These are phyloP conservation scores for Aureobasidium melanogenum DNA, from an alignment of 2,329 filamentous ascomycete genomes.

Conservation along the genomic window DNA sequence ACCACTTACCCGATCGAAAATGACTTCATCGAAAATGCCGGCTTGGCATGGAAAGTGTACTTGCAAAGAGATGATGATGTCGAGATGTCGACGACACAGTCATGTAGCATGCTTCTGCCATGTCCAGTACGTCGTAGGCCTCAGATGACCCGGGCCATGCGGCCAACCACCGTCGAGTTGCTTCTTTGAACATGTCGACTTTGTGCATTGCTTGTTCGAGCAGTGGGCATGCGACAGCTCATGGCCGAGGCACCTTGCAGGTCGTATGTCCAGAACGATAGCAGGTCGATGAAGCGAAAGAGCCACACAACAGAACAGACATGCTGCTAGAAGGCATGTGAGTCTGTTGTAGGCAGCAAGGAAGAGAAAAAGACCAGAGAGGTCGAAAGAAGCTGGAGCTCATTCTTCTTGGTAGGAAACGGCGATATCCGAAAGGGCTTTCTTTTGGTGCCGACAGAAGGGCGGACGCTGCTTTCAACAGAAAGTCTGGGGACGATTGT, in stretches of 20 bases:
- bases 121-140: not conserved
- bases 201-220: not conserved
- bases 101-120: not conserved
- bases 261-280: not conserved
- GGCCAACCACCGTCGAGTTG: not conserved
- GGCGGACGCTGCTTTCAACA: not conserved
- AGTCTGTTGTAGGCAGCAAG: not conserved
- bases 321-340: not conserved
- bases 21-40: not conserved
- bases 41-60: not conserved
- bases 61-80: not conserved
- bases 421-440: conserved; percentile 3
- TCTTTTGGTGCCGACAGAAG: not conserved
- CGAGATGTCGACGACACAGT: not conserved
- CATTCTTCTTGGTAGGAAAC: not conserved
- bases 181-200: not conserved
- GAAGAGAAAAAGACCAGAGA: not conserved
- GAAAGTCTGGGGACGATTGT: not conserved
- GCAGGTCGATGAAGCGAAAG: too few species aligned
- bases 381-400: not conserved
- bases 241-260: not conserved
- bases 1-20: conserved; percentile 2
- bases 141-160: not conserved
- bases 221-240: not conserved
- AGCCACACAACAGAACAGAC: too few species aligned